Evolutionary conservation across 371 early-diverging fungal species (phyloP).

Genomic region (Mortierella sp.): DNA sequence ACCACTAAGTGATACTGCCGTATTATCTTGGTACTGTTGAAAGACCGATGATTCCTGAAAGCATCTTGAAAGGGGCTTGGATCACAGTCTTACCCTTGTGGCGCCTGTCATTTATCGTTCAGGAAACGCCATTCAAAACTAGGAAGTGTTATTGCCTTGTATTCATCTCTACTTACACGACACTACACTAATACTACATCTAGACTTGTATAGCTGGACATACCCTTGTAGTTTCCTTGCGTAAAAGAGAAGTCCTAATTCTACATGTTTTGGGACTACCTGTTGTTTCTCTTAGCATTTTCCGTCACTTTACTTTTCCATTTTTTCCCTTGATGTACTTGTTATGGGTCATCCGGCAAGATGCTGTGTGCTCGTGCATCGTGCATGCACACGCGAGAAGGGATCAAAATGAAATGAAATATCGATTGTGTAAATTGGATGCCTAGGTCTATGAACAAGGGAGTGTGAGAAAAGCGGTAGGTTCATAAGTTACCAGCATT

Average conservation of each 20-base stretch:
- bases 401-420: not conserved
- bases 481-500: too few species aligned
- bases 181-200: too few species aligned
- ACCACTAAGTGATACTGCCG: too few species aligned
- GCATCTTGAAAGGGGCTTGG: not conserved
- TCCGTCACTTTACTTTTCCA: not conserved
- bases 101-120: not conserved
- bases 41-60: not conserved
- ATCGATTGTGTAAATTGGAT: conserved; percentile 11
- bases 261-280: too few species aligned
- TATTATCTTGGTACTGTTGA: too few species aligned
- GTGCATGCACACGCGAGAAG: not conserved
- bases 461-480: too few species aligned
- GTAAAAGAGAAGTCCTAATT: too few species aligned
- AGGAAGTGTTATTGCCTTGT: too few species aligned
- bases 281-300: not conserved
- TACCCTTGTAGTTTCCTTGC: too few species aligned
- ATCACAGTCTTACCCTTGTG: not conserved
- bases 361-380: not conserved
- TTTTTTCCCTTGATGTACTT: not conserved
- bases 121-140: not conserved
- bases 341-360: not conserved
- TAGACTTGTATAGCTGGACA: too few species aligned
- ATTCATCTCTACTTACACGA: too few species aligned
- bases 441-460: not conserved